phyloP scores from a whole-genome alignment of 2,329 filamentous ascomycete genomes.

The Myriosclerotinia scirpicola region DNA sequence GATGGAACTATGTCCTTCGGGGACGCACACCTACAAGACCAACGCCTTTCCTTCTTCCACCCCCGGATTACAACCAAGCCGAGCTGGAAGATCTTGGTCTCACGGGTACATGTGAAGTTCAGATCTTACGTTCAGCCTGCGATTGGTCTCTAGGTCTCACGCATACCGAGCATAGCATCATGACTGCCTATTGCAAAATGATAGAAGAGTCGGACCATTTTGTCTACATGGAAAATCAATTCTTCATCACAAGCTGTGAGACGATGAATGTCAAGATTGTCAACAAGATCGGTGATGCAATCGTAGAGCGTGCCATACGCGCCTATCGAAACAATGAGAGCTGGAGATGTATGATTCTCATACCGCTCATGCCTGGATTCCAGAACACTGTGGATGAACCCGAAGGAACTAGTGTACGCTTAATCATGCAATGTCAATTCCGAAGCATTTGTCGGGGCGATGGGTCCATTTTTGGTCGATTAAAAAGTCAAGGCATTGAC shows the following conservation, averaged over 20 bases:
- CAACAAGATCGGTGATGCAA: slow-evolving; percentile 90
- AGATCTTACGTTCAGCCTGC: slow-evolving; percentile 86
- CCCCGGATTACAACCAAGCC: slow-evolving; percentile 83
- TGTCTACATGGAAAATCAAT: slow-evolving; percentile 98
- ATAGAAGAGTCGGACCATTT: slow-evolving; percentile 96
- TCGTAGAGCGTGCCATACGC: slow-evolving; percentile 86
- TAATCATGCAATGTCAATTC: slow-evolving; percentile 97
- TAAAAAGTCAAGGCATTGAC: slow-evolving; percentile 78
- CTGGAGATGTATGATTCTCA: slow-evolving; percentile 87
- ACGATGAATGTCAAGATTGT: slow-evolving; percentile 84
- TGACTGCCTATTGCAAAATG: slow-evolving; percentile 91
- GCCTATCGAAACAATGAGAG: slow-evolving; percentile 81
- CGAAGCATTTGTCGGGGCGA: slow-evolving; percentile 93
- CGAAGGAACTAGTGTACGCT: slow-evolving; percentile 87
- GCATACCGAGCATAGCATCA: slow-evolving; percentile 88
- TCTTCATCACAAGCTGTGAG: slow-evolving; percentile 92
- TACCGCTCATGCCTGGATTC: slow-evolving; percentile 97
- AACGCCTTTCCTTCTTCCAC: slow-evolving; percentile 88
- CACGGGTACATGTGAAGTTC: slow-evolving; percentile 92
- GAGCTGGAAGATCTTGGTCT: slow-evolving; percentile 87
- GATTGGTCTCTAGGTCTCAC: slow-evolving; percentile 92
- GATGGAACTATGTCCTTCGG: slow-evolving; percentile 95
- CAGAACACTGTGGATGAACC: slow-evolving; percentile 94
- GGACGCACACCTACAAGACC: slow-evolving; percentile 91
- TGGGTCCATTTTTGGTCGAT: slow-evolving; percentile 83